These are phyloP conservation scores for Talaromyces funiculosus DNA, from an alignment of 2,329 filamentous ascomycete genomes.

Conservation along the genomic window DNA sequence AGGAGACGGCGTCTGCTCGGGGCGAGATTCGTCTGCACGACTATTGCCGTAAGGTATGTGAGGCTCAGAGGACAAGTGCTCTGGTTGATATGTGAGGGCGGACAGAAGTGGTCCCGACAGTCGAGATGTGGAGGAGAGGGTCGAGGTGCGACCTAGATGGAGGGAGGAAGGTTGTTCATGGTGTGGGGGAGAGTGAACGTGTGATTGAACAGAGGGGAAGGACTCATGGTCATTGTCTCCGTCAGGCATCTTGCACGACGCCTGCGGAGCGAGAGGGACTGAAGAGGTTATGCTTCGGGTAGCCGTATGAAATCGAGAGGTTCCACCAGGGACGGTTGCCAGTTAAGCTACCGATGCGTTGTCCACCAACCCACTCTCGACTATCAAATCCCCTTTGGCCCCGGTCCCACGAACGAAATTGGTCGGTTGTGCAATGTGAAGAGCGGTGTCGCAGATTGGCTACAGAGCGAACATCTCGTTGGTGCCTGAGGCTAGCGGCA, in stretches of 20 bases:
- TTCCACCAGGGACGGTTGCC: slow-evolving; percentile 13
- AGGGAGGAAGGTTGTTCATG: slow-evolving; percentile 19
- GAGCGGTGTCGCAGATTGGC: slow-evolving; percentile 32
- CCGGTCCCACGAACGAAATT: neutral
- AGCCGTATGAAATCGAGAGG: slow-evolving; percentile 22
- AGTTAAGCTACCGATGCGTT: slow-evolving; percentile 31
- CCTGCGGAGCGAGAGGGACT: slow-evolving; percentile 25
- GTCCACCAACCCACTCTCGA: slow-evolving; percentile 27
- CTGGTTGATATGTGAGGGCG: slow-evolving; percentile 24
- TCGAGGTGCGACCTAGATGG: slow-evolving; percentile 25
- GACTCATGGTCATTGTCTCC: slow-evolving; percentile 31
- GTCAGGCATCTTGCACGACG: slow-evolving; percentile 37
- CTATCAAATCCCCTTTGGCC: neutral
- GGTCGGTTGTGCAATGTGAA: slow-evolving; percentile 14
- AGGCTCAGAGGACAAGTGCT: neutral
- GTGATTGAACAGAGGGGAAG: slow-evolving; percentile 12
- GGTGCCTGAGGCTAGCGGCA: slow-evolving; percentile 32
- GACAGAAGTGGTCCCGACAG: slow-evolving; percentile 19
- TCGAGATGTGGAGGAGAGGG: slow-evolving; percentile 24
- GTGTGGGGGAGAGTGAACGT: slow-evolving; percentile 3
- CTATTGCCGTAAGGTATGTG: neutral
- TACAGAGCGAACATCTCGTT: slow-evolving; percentile 35
- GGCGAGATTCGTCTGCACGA: slow-evolving; percentile 15
- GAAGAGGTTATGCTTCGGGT: slow-evolving; percentile 19
- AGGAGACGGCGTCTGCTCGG: slow-evolving; percentile 26